A percentile compares a stretch with the other conserved stretches of the same genome.
Evolutionary conservation across 768 basidiomycete species (phyloP).

Genomic region (Suillus cothurnatus): DNA sequence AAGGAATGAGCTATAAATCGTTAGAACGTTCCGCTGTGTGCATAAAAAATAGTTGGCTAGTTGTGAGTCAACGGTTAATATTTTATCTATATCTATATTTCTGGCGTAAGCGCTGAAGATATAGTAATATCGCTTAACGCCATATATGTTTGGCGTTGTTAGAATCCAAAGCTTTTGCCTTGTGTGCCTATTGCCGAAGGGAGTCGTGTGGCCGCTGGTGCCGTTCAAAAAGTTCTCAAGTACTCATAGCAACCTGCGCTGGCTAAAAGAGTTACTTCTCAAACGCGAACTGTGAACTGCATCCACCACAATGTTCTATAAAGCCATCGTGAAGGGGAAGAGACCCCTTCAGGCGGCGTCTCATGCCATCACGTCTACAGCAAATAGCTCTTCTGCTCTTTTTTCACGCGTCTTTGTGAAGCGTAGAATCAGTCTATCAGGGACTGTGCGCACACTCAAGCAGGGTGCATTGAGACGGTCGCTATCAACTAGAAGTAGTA

Average conservation of each 20-base stretch:
- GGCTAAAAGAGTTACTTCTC: conserved; percentile 12
- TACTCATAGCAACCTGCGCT: conserved; percentile 1
- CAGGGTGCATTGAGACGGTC: conserved; percentile 27
- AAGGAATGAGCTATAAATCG: not conserved
- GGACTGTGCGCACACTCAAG: conserved; percentile 32
- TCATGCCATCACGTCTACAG: conserved; percentile 31
- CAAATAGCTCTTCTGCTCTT: conserved; percentile 34
- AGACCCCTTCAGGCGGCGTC: conserved; percentile 61
- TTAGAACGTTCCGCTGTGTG: not conserved
- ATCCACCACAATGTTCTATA: conserved; percentile 29
- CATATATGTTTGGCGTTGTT: conserved; percentile 28
- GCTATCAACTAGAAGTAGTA: conserved; percentile 26
- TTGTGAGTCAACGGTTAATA: not conserved
- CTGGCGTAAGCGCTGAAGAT: not conserved
- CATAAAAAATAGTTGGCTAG: not conserved
- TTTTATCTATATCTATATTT: not conserved
- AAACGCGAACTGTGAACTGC: conserved; percentile 19
- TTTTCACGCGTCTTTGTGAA: conserved; percentile 35
- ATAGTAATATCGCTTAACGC: not conserved
- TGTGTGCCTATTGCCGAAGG: conserved; percentile 9
- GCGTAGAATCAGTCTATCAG: conserved; percentile 33
- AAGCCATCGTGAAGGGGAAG: conserved; percentile 44
- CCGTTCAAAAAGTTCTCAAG: conserved; percentile 2
- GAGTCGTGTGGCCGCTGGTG: conserved; percentile 9
- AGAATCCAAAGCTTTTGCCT: conserved; percentile 23